These are phyloP conservation scores for Mortierella hygrophila DNA, from an alignment of 192 early-diverging fungal genomes.

Conservation along the genomic window DNA sequence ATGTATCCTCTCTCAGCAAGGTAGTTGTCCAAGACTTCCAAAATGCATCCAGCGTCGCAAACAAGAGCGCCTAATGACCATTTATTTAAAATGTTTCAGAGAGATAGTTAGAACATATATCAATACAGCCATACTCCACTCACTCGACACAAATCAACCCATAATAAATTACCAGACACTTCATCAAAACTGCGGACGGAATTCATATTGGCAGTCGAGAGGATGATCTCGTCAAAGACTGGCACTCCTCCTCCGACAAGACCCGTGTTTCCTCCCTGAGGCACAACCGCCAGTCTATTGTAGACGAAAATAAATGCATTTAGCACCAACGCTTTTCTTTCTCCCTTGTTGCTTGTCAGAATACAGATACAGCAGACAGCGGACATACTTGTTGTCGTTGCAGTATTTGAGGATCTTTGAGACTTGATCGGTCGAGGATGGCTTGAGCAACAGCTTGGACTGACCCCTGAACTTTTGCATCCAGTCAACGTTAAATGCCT, in stretches of 20 bases:
- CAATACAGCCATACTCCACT: neutral
- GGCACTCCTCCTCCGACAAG: conserved; percentile 96
- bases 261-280: conserved; percentile 99
- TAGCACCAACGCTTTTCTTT: neutral
- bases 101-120: neutral
- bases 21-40: conserved; percentile 92
- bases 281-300: conserved; percentile 86
- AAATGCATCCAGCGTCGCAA: conserved; percentile 92
- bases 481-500: conserved; percentile 91
- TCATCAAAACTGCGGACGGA: conserved; percentile 79
- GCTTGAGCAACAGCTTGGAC: conserved; percentile 85
- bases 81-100: neutral
- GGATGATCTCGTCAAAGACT: conserved; percentile 95
- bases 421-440: conserved; percentile 88
- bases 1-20: conserved; percentile 86
- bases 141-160: too few species aligned
- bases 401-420: conserved; percentile 90
- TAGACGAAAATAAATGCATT: neutral
- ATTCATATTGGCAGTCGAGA: conserved; percentile 88
- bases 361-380: neutral
- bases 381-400: conserved; percentile 70
- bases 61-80: conserved; percentile 78
- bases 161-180: conserved; percentile 60
- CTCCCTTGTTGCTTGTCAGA: neutral
- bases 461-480: conserved; percentile 96